Evolutionary conservation across 2,329 filamentous ascomycete species (phyloP).

Genomic region (Zalaria sp.): DNA sequence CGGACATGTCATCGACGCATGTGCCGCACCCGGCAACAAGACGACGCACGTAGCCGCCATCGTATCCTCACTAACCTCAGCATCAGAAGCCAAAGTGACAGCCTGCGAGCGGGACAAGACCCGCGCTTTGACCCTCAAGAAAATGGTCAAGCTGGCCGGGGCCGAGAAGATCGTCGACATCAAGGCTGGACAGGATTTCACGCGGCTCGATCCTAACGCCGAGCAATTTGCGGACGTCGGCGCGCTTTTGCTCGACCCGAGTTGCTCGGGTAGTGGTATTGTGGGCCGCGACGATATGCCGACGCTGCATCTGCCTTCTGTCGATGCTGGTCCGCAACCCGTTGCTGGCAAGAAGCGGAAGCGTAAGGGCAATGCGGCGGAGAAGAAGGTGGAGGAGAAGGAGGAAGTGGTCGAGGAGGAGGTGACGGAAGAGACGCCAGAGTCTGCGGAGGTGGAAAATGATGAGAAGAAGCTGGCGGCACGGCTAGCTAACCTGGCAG

Average conservation of each 20-base stretch:
- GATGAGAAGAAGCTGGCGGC: constrained; percentile 43
- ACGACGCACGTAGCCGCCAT: constrained; percentile 85
- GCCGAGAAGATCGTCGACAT: constrained; percentile 53
- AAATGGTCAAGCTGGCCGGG: constrained; percentile 72
- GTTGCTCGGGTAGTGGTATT: constrained; percentile 91
- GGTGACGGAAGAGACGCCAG: constrained; percentile 16
- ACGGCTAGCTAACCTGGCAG: constrained; percentile 59
- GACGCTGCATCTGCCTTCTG: constrained; percentile 2
- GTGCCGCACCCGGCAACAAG: constrained; percentile 92
- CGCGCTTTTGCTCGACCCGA: constrained; percentile 76
- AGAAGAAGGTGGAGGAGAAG: constrained; percentile 4
- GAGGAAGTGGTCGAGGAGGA: constrained; percentile 23
- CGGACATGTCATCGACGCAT: constrained; percentile 79
- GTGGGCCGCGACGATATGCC: constrained; percentile 61
- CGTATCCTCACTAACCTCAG: constrained; percentile 34
- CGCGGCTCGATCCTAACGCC: constrained; percentile 54
- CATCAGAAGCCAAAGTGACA: constrained; percentile 39
- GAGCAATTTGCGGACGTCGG: constrained; percentile 55
- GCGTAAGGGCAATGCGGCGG: constrained; percentile 6
- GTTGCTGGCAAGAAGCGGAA: constrained; percentile 17
- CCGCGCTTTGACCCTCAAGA: constrained; percentile 61
- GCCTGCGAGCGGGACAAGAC: constrained; percentile 66
- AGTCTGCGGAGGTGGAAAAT: constrained; percentile 16
- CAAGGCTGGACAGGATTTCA: constrained; percentile 65
- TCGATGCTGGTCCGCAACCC: constrained; percentile 1